Evolutionary conservation across 2,329 filamentous ascomycete species (phyloP), one percentile per base, ranked within the genome.

Genomic region (Alternaria arbusti): DNA sequence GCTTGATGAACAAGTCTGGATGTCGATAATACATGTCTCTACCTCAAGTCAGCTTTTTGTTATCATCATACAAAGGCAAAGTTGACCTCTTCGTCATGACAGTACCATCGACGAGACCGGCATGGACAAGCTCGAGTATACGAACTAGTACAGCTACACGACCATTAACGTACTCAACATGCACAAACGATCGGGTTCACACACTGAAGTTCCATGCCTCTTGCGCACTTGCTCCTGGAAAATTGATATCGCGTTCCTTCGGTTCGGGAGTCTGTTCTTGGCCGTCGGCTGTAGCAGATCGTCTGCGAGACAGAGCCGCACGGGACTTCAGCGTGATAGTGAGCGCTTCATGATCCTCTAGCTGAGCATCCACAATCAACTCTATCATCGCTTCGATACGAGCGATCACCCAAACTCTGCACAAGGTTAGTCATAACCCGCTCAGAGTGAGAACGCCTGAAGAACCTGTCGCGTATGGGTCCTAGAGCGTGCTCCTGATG

Each of bases 1-100:
- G 93, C 54, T 84, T 89, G 20, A 85, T 84, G 72, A 96, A 96
- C 0, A 96, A 82, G 10, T 88, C 85, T 5, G 90, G 88, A 68
- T 94, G 86, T 70, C 92, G 88, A 74, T 96, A 96, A 77, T 90
- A 96, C 5, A 96, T 89, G 72, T 92, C 91, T 65, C 92, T 95
- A 57, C 12, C 12, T 23, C n/a, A 1, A 4, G 13, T 73, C 20
- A 76, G 65, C 28, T 10, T 28, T 22, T 22, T 26, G n/a, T 28
- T n/a, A 28, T 43, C 6, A 4, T 43, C 32, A 12, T 10, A 28
- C 20, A 26, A 8, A 17, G 30, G 17, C 10, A 20, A 11, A 17
- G 9, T 46, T 45, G 70, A 87, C 87, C 87, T 83, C 74, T 89
- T 90, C 0, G 87, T 88, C 63, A 88, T 80, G 10, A 84, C 73